Base-by-base conservation (phyloP, 2,329 filamentous ascomycete genomes). In the Aspergillus felis region DNA sequence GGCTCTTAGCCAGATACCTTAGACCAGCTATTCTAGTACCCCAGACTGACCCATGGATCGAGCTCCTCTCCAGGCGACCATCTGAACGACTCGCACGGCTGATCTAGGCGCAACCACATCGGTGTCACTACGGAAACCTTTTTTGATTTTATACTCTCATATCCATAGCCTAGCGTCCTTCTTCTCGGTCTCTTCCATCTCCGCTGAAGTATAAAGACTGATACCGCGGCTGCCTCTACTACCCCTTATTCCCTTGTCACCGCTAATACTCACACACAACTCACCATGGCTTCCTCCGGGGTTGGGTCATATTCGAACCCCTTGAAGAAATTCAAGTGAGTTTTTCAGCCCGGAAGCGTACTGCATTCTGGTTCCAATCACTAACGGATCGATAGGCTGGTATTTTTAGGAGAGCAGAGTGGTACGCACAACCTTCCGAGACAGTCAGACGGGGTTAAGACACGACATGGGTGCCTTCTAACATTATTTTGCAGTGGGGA, bases 321-420 rank as follows among this genome's bases (percentile, higher is more conserved):
- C 71, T 83, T 99, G 80, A 99, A 99, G 90, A 99, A 99, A 80
- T 99, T 97, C 89, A 99, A 99, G 92, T 97, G 82, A 58, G 78
- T 66, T 29, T 27, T 42, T 24, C 47, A 44, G 29, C 46, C 57
- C 22, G 38, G 46, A 41, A 24, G 24, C 27, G 50, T 44, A 47
- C 47, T 46, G 22, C 32, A 24, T 35, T 24, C 24, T 27, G 9
- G 29, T 50, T 24, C 57, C 32, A 41, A 46, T 59, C 57, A 67
- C 68, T 75, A 66, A 75, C 61, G 50, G 63, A 63, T 50, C 53
- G 61, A 57, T 68, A 96, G 92, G 81, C 81, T 99, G 78, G 94
- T 99, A 67, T 99, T 99, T 78, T 81, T 99, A 62, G 94, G 94
- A 73, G 94, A 99, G 81, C 94, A 99, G 79, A 97, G 93, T 77